These are phyloP conservation scores for Saturnispora bothae DNA, from an alignment of 805 yeast genomes.

Conservation along the genomic window DNA sequence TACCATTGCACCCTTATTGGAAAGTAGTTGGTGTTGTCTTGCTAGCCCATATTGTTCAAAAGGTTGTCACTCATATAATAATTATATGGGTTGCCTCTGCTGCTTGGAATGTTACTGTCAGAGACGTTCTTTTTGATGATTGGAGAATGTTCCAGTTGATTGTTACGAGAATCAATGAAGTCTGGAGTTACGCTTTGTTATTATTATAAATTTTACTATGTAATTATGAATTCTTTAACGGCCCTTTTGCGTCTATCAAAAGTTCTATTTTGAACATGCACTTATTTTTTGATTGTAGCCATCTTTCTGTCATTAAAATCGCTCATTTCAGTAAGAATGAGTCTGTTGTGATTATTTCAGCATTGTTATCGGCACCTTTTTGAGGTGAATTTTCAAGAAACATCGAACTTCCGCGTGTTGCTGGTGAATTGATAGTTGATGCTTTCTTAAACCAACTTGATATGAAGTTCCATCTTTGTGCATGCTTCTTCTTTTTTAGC, in stretches of 20 bases:
- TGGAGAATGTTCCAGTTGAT: constrained; percentile 18
- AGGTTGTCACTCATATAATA: constrained; percentile 16
- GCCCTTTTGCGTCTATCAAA: too few species aligned
- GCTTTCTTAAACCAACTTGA: not conserved
- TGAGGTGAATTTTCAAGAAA: not conserved
- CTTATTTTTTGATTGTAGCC: too few species aligned
- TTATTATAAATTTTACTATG: too few species aligned
- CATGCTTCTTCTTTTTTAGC: constrained; percentile 1
- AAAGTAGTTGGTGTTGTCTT: constrained; percentile 21
- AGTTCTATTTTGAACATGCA: too few species aligned
- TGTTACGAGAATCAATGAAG: constrained; percentile 15
- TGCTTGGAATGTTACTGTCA: constrained; percentile 14
- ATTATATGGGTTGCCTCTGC: constrained; percentile 17
- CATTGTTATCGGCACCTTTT: not conserved
- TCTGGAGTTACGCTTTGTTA: constrained; percentile 10
- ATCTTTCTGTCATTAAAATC: too few species aligned
- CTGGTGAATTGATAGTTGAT: not conserved
- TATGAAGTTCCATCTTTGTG: not conserved
- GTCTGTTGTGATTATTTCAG: not conserved
- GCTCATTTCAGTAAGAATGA: too few species aligned
- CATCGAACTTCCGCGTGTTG: not conserved
- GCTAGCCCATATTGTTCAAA: constrained; percentile 17
- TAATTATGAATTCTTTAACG: too few species aligned
- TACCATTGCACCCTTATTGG: constrained; percentile 16
- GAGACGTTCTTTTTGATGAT: constrained; percentile 19